Base-by-base conservation (phyloP, 2,329 filamentous ascomycete genomes). In the Verticillium nonalfalfae region DNA sequence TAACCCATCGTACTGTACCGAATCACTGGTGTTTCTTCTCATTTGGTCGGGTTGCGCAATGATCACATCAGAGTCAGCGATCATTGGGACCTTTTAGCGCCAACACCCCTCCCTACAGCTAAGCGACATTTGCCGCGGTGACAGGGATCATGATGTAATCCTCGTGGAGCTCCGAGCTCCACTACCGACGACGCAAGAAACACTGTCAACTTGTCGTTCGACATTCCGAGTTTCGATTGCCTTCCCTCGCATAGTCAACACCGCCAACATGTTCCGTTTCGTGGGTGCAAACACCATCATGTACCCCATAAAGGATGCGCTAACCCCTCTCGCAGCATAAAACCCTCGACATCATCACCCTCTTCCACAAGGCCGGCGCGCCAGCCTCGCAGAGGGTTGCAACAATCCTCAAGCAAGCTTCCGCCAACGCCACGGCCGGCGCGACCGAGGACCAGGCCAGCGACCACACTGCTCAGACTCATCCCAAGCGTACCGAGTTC, bases 291-390 rank as follows among this genome's bases (percentile, higher is more conserved):
- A 13, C n/a, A 5, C 21, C 36, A 50, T 36, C 26, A n/a, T 2
- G n/a, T n/a, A 4, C 21, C 21, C 4, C 33, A 35, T 50, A 57
- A 60, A 34, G 58, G 40, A 55, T 57, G 62, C 63, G 58, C 69
- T 71, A 59, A 71, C 60, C 6, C 31, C 45, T 21, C 35, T 26
- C 39, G 34, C 70, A 93, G 90, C 85, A 82, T 77, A 93, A 92
- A 82, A 84, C 89, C 67, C 84, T 91, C 75, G 93, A 98, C 80
- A 91, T 96, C 67, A 86, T 98, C 73, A 98, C 94, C 64, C 88
- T 99, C 81, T 99, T 98, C 83, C 93, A 97, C 84, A 90, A 91
- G 76, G 85, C 94, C 62, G 84, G 82, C 69, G 84, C 85, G 60
- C 85, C 89, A 26, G 82, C 89, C 66, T 97, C 93, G 3, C 80